Evolutionary conservation across 83 land plant species (phyloP).

Genomic region (Picea mariana): DNA sequence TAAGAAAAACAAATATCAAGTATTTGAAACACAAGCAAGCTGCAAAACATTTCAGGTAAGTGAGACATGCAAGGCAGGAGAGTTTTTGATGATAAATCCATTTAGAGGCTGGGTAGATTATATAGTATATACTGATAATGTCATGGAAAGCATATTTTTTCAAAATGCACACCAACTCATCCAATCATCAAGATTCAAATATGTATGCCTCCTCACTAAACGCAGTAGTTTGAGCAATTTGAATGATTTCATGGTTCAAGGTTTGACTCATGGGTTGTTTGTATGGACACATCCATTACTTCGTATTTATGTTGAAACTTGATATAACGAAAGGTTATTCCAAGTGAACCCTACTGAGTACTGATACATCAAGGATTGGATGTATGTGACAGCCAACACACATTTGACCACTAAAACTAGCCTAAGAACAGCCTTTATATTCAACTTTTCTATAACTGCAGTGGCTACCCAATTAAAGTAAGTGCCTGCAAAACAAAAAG

Average conservation of each 20-base stretch:
- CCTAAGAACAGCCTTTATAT: background rate
- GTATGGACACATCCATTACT: background rate
- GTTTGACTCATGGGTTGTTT: background rate
- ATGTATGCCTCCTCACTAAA: background rate
- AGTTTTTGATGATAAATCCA: background rate
- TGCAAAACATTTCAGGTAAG: background rate
- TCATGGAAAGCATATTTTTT: too few relatives aligned
- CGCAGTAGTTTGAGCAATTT: background rate
- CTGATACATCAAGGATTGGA: background rate
- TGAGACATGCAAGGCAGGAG: background rate
- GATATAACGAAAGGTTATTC: background rate
- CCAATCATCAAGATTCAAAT: background rate
- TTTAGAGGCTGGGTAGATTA: background rate
- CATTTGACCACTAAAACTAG: background rate
- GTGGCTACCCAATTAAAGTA: background rate
- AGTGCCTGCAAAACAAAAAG: background rate
- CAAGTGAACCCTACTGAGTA: background rate
- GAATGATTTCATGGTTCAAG: background rate
- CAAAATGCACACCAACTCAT: background rate
- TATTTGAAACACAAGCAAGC: too few relatives aligned
- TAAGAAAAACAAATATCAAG: too few relatives aligned
- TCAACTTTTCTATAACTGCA: background rate
- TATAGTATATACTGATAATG: background rate
- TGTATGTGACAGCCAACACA: background rate
- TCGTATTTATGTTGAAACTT: background rate